Evolutionary conservation across 352 stramenopile species (phyloP), one percentile per base, ranked within the genome.

Genomic region (Phytopythium cucurbitacearum): DNA sequence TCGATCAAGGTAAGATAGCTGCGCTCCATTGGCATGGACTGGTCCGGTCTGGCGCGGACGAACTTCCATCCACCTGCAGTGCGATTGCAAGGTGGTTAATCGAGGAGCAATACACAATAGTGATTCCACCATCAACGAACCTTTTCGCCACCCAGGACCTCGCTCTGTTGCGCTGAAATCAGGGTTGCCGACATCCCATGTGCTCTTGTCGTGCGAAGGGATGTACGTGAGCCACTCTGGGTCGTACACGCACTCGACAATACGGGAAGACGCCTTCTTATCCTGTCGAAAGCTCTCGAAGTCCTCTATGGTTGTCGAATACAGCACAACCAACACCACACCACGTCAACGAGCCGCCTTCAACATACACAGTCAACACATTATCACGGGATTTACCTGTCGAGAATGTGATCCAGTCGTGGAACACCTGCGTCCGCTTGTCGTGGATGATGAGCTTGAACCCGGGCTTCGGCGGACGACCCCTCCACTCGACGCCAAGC

Each of bases 341-440:
- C 28, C 28, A 40, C 37, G 16, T 5, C 43, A 7, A 48, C 10
- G 38, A 13, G 10, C 11, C 11, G 2, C 8, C 48, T 42, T 40
- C 59, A 46, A 12, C 15, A 7, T 15, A 40, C 7, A 11, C n/a
- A 50, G 1, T 15, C 40, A 5, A 32, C 6, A 34, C 21, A 1
- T 36, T 38, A 40, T 40, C 33, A 28, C 21, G 21, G 21, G 21
- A 28, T 28, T 10, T 66, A 91, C 80, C 80, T 61, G 69, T 56
- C n/a, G 82, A 58, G 59, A 95, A 87, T 8, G 82, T 92, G 64
- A 95, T 82, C 85, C 85, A 95, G 64, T 95, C 85, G 50, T 93
- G 82, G 56, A 93, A 95, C 33, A 89, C 62, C 39, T 85, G 81
- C 48, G 84, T 91, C 41, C 83, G 75, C 48, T 93, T 95, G 48